These are phyloP conservation scores for Saccharomycopsis olivae DNA, from an alignment of 805 yeast genomes.

Conservation along the genomic window DNA sequence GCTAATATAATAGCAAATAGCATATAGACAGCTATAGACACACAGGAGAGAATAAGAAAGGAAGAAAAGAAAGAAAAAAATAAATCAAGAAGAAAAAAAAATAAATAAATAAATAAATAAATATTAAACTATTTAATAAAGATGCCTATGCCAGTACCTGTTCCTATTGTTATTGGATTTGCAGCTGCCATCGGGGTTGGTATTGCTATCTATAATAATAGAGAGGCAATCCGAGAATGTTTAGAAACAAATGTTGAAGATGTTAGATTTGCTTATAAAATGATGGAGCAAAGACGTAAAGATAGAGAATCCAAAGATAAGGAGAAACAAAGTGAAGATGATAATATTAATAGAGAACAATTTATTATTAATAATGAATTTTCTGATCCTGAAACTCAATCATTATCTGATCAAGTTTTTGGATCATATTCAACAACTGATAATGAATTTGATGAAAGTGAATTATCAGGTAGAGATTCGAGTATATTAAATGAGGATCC, in stretches of 20 bases:
- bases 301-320: background rate
- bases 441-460: background rate
- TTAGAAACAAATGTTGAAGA: too few relatives aligned
- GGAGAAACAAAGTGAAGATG: background rate
- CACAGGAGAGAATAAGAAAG: too few relatives aligned
- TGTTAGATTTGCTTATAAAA: background rate
- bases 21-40: too few relatives aligned
- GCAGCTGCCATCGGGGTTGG: conserved; percentile 23
- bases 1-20: too few relatives aligned
- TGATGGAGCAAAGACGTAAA: background rate
- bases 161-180: conserved; percentile 22
- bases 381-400: background rate
- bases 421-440: background rate
- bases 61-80: too few relatives aligned
- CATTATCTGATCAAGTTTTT: background rate
- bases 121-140: too few relatives aligned
- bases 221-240: conserved; percentile 23
- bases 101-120: too few relatives aligned
- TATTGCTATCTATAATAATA: conserved; percentile 20
- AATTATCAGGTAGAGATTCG: background rate
- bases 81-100: too few relatives aligned
- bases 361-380: too few relatives aligned
- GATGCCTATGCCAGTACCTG: conserved; percentile 4
- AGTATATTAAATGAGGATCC: too few relatives aligned
- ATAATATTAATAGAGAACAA: too few relatives aligned